phyloP scores from a whole-genome alignment of 106 monocot genomes.

The Gastrodia elata region DNA sequence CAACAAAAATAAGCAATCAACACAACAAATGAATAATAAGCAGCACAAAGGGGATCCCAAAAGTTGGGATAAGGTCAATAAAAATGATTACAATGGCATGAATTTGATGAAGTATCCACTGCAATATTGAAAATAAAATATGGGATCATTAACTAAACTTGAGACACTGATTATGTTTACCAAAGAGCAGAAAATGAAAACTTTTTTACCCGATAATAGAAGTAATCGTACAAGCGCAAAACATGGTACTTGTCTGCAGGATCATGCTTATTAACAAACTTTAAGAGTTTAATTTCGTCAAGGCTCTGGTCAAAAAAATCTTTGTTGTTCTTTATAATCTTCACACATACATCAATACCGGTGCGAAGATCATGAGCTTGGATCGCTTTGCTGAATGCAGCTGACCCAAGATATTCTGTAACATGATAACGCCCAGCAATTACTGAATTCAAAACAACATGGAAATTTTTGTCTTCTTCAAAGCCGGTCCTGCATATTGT shows the following conservation, averaged over 20 bases:
- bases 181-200: not conserved
- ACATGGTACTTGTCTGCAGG: conserved; percentile 93
- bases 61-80: not conserved
- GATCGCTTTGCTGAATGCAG: conserved; percentile 99
- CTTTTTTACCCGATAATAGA: conserved; percentile 81
- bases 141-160: not conserved
- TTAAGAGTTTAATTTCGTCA: conserved; percentile 99
- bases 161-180: not conserved
- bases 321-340: conserved; percentile 99
- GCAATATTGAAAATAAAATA: not conserved
- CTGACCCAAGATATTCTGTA: conserved; percentile 91
- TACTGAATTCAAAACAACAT: conserved; percentile 96
- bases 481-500: conserved; percentile 80
- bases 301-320: conserved; percentile 99
- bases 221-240: conserved; percentile 93
- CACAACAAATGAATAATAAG: not conserved
- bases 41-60: not conserved
- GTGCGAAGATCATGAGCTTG: conserved; percentile 99
- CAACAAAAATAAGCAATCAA: not conserved
- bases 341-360: conserved; percentile 96
- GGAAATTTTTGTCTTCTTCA: conserved; percentile 98
- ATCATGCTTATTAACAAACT: conserved; percentile 97
- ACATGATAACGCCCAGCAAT: conserved; percentile 99
- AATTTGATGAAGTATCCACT: not conserved
- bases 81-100: not conserved